A percentile compares a stretch with the other conserved stretches of the same genome.
Conservation (phyloP, 306 rosid genomes). For the Cercis canadensis region DNA sequence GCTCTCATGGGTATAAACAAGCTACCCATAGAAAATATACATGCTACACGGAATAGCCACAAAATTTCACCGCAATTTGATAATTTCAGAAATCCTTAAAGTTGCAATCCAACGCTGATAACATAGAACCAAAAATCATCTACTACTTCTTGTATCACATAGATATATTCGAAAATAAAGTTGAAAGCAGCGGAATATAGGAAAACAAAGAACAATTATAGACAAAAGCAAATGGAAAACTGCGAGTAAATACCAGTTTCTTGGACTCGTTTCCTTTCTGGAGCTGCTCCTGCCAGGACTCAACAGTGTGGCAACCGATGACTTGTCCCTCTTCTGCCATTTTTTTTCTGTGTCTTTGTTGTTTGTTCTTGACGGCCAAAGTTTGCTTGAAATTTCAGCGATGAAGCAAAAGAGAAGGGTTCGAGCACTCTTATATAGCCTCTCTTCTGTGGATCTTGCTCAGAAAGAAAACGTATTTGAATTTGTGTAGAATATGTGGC, state of each 20-base stretch:
- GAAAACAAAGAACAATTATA: background rate
- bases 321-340: conserved; percentile 56
- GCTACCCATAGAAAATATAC: background rate
- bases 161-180: background rate
- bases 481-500: too few species aligned
- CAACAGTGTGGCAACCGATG: conserved; percentile 52
- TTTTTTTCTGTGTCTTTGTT: background rate
- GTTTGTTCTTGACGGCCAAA: too few species aligned
- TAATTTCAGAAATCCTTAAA: background rate
- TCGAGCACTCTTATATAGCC: conserved; percentile 9
- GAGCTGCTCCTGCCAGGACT: conserved; percentile 56
- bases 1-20: too few species aligned
- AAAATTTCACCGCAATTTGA: background rate
- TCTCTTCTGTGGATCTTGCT: too few species aligned
- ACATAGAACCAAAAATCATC: too few species aligned
- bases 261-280: conserved; percentile 53
- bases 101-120: too few species aligned
- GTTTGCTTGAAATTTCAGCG: background rate
- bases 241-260: conserved; percentile 52
- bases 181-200: background rate
- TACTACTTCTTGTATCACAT: too few species aligned
- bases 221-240: background rate
- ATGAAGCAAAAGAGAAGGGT: background rate
- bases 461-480: too few species aligned
- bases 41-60: too few species aligned